Evolutionary conservation across 2,329 filamentous ascomycete genomes (phyloP), one percentile per base, ranked within the genome.

Genomic region (Colletotrichum magnum): DNA sequence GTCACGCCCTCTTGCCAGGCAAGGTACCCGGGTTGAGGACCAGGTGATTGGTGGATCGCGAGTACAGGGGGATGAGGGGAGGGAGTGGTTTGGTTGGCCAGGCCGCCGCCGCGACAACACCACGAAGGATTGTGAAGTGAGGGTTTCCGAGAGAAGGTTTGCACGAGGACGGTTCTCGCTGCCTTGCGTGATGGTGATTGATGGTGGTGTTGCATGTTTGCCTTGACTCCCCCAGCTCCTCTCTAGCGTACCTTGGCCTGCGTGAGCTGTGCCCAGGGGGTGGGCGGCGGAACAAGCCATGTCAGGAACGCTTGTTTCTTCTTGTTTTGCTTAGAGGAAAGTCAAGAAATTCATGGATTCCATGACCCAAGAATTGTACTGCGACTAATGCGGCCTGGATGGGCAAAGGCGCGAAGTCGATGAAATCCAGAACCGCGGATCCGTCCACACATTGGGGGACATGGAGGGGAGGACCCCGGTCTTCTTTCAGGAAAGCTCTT

Each of bases 391-490:
- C 28, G 16, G 41, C 16, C 41, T 43, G 41, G 3, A 13, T 12
- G 13, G 36, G 39, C 16, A 54, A 54, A 50, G 5, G n/a, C 6
- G 18, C 28, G 6, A 16, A 5, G 39, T 10, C 36, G 15, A 28
- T 5, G 24, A 21, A 24, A 56, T 59, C 66, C 56, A 69, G 36
- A 54, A 57, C 50, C 45, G 56, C 62, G 62, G 61, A 60, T 69
- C 62, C 50, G 36, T 18, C 50, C 43, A 66, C 43, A 51, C 18
- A 56, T 57, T 28, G 7, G 62, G 66, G 24, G 32, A 12, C 43
- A 58, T 60, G 62, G 61, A 60, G 50, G 61, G 66, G 51, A 53
- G 18, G 6, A 57, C 56, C 66, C 56, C 61, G 61, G 61, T 57
- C 66, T 56, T 13, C 43, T 28, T 65, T 50, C 32, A 58, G 66